Evolutionary conservation across 805 yeast species (phyloP), one percentile per base, ranked within the genome.

Genomic region (Hanseniaspora jakobsenii): DNA sequence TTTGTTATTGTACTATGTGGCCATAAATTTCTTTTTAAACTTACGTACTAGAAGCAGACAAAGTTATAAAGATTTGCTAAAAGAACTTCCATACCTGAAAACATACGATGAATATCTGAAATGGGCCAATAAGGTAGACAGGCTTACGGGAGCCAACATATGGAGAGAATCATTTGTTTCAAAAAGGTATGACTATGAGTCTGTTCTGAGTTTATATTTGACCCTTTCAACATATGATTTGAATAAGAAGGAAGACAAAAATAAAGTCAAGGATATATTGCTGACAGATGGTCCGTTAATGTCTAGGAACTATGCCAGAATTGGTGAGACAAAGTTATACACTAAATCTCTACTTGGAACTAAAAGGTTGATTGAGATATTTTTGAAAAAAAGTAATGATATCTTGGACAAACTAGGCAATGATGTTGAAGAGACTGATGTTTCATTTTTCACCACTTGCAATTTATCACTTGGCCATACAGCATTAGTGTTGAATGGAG

Each of bases 401-500:
- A 89, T 86, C 0, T 62, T 83, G 35, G 71, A 68, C 24, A 73
- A 93, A 52, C 65, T 91, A 57, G 45, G 46, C 18, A 56, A 58
- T 18, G 54, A 59, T 50, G 53, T 50, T 30, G 50, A 64, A 43
- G 52, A 89, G 73, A 63, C 65, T 67, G 58, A 81, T 72, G 54
- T 68, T 73, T 50, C 86, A 73, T 61, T 84, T 82, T 60, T 86
- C 80, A 64, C 91, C 77, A 58, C 95, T 79, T 63, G 84, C 83
- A 14, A 73, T 53, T 86, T 85, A 58, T 78, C 94, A 0, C 74
- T 81, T 59, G 98, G 98, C 0, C 74, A 84, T 38, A 85, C 97
- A 0, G 96, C 96, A 0, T 66, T 91, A 47, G 74, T 89, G 30
- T 65, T 91, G 21, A 96, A 91, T 61, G 98, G 98, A 23, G 97